These are phyloP conservation scores for Anisodus tanguticus DNA, from an alignment of 257 asterid genomes.

Conservation along the genomic window DNA sequence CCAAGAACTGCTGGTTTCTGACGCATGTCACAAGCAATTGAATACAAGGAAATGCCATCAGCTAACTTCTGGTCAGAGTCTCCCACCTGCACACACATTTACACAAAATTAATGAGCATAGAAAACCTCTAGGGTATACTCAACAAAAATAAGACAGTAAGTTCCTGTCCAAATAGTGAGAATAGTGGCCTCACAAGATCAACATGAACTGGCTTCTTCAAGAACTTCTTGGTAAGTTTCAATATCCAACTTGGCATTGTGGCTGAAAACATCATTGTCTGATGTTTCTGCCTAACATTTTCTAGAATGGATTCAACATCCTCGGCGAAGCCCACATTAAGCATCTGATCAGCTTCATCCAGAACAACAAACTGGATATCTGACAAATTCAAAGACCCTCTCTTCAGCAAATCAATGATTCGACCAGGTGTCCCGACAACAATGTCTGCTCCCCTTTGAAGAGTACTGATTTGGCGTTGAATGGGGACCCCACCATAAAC, in stretches of 20 bases:
- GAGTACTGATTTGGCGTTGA: slow-evolving; percentile 75
- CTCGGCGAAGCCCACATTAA: slow-evolving; percentile 96
- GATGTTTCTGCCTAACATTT: slow-evolving; percentile 76
- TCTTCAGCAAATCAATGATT: slow-evolving; percentile 81
- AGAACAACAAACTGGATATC: slow-evolving; percentile 84
- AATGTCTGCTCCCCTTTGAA: slow-evolving; percentile 81
- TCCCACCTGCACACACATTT: slow-evolving; percentile 72
- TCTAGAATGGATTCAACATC: slow-evolving; percentile 88
- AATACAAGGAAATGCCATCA: slow-evolving; percentile 79
- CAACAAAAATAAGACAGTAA: slow-evolving; percentile 11
- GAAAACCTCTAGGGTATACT: background rate
- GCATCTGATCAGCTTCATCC: slow-evolving; percentile 99
- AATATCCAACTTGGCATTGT: slow-evolving; percentile 96
- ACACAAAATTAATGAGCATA: slow-evolving; percentile 19
- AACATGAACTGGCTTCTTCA: slow-evolving; percentile 70
- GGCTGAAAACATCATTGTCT: slow-evolving; percentile 98
- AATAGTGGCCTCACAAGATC: slow-evolving; percentile 73
- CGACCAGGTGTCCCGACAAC: slow-evolving; percentile 97
- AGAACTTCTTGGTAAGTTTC: slow-evolving; percentile 80
- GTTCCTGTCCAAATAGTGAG: background rate
- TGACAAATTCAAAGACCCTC: slow-evolving; percentile 73
- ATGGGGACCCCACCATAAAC: slow-evolving; percentile 94
- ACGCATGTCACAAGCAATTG: slow-evolving; percentile 62
- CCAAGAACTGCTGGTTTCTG: slow-evolving; percentile 81
- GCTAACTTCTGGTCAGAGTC: slow-evolving; percentile 88